Conservation (phyloP, 2,329 filamentous ascomycete genomes). For the Aspergillus ochraceus region DNA sequence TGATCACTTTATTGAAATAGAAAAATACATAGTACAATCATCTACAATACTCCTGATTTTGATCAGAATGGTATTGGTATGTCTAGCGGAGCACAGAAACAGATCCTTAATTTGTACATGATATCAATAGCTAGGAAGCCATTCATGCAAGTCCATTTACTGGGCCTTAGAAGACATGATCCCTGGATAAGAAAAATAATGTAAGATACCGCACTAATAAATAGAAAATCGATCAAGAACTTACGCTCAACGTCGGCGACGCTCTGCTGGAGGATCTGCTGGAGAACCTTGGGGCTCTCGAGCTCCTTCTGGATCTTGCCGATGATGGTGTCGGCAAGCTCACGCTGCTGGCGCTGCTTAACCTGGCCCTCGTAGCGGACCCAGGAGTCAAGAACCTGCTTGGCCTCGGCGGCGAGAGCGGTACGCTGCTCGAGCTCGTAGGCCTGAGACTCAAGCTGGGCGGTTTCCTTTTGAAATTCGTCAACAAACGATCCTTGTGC, state of each 20-base stretch:
- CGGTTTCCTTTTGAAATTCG: conserved; percentile 72
- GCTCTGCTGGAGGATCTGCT: conserved; percentile 98
- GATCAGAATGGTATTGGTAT: conserved; percentile 37
- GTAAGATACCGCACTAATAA: background rate
- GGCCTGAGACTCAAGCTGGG: conserved; percentile 89
- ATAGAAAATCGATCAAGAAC: conserved; percentile 28
- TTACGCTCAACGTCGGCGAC: conserved; percentile 93
- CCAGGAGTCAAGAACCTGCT: conserved; percentile 95
- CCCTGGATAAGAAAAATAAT: conserved; percentile 21
- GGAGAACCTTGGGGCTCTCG: conserved; percentile 93
- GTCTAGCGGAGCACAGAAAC: conserved; percentile 38
- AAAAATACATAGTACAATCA: background rate
- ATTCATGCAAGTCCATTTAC: conserved; percentile 35
- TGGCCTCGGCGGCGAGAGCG: conserved; percentile 87
- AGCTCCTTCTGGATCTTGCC: conserved; percentile 99
- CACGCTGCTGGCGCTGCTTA: conserved; percentile 97
- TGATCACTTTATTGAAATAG: background rate
- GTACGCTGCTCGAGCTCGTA: conserved; percentile 98
- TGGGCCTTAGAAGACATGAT: conserved; percentile 43
- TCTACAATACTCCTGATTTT: background rate
- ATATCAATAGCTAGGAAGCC: conserved; percentile 30
- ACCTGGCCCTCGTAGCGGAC: conserved; percentile 98
- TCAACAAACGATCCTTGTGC: background rate
- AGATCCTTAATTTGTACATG: conserved; percentile 43
- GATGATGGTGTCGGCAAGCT: conserved; percentile 90